A percentile compares a stretch with the other conserved stretches of the same genome.
phyloP scores from a whole-genome alignment of 345 rosid genomes.

The Boechera retrofracta region DNA sequence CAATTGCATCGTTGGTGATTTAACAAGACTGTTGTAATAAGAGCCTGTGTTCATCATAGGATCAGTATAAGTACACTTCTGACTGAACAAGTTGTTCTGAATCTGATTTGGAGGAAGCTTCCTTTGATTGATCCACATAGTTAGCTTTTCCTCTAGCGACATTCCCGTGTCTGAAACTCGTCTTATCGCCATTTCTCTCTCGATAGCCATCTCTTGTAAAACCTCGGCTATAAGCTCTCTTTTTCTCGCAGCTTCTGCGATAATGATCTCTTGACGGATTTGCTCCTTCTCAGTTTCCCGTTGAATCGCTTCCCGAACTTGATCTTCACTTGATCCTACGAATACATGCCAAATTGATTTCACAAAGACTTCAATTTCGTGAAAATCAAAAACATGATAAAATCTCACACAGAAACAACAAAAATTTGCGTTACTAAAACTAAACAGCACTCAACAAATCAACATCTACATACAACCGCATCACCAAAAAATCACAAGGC shows the following conservation, averaged over 20 bases:
- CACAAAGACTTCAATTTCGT: neutral
- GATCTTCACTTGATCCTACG: conserved; percentile 6
- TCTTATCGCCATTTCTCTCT: conserved; percentile 48
- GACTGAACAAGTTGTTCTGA: conserved; percentile 6
- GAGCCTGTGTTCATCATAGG: neutral
- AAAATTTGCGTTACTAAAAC: neutral
- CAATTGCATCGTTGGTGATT: conserved; percentile 26
- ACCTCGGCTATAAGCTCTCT: conserved; percentile 54
- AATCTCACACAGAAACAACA: neutral
- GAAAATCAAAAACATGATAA: neutral
- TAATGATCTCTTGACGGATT: conserved; percentile 52
- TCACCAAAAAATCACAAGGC: no score
- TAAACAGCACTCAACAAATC: no score
- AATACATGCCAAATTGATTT: neutral
- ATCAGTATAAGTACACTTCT: conserved; percentile 5
- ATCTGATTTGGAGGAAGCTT: conserved; percentile 5
- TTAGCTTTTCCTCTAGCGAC: conserved; percentile 34
- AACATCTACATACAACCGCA: no score
- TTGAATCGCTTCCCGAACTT: conserved; percentile 31
- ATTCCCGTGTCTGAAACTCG: conserved; percentile 5
- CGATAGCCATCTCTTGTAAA: conserved; percentile 53
- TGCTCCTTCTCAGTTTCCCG: conserved; percentile 52
- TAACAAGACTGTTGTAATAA: conserved; percentile 6
- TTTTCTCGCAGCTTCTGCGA: conserved; percentile 43
- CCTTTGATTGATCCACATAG: conserved; percentile 43